Conservation (phyloP, 129 eudicot species). For the Helianthus annuus region DNA sequence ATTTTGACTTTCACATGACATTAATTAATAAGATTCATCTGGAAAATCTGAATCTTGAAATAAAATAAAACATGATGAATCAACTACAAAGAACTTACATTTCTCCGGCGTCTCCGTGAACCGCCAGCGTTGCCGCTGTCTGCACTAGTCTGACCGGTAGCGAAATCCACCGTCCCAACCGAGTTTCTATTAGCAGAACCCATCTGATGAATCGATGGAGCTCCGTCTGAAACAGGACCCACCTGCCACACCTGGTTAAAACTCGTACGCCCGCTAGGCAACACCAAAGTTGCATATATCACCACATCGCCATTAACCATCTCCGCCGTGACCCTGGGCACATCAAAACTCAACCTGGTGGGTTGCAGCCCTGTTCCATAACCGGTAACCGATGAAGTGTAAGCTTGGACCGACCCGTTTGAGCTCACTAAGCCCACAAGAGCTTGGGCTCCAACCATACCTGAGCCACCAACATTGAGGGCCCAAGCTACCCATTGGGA, state of each 20-base stretch:
- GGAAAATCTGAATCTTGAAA: slow-evolving; percentile 6
- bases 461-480: slow-evolving; percentile 40
- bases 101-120: slow-evolving; percentile 48
- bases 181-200: slow-evolving; percentile 41
- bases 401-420: slow-evolving; percentile 42
- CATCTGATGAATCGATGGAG: slow-evolving; percentile 41
- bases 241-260: slow-evolving; percentile 82
- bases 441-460: slow-evolving; percentile 67
- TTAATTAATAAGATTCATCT: background rate
- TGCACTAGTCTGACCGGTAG: slow-evolving; percentile 36
- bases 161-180: slow-evolving; percentile 59
- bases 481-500: slow-evolving; percentile 89
- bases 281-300: slow-evolving; percentile 57
- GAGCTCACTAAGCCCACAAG: slow-evolving; percentile 57
- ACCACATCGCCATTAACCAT: slow-evolving; percentile 41
- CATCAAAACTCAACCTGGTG: slow-evolving; percentile 53
- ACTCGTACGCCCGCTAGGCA: slow-evolving; percentile 51
- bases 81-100: slow-evolving; percentile 44
- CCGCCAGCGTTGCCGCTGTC: slow-evolving; percentile 39
- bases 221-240: slow-evolving; percentile 46
- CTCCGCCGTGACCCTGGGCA: slow-evolving; percentile 44
- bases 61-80: slow-evolving; percentile 5
- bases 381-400: slow-evolving; percentile 46
- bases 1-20: background rate
- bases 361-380: slow-evolving; percentile 31